Base-by-base conservation (phyloP, 2,329 filamentous ascomycete genomes). In the Penicillium sp. region DNA sequence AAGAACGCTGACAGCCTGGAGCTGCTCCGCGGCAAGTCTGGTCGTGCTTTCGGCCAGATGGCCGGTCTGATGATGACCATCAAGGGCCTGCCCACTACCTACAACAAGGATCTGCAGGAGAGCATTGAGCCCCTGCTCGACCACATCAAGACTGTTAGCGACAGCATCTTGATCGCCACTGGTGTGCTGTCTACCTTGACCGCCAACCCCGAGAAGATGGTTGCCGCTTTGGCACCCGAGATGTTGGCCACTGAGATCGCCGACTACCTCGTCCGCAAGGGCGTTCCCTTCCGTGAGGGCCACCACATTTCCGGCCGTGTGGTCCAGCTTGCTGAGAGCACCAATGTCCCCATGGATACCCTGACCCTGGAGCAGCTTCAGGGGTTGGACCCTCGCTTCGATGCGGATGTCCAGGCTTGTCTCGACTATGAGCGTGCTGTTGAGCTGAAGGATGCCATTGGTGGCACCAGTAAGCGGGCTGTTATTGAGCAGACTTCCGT, bases 61-160 rank as follows among this genome's bases (percentile, higher is more conserved):
- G 85, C 89, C 5, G 91, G 90, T 37, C 77, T 95, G 62, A 91
- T 91, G 83, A 88, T 87, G 78, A 90, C 87, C 37, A 75, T 88
- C 74, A 88, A 89, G 75, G 89, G 89, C 55, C 84, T 95, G 27
- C 90, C 91, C 2, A 89, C 85, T 44, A 92, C 89, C 3, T 96
- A 96, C 81, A 93, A 96, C 81, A 96, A 96, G 77, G 91, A 96
- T 74, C 77, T 96, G n/a, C 91, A 96, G 76, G 92, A 96, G 77
- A 88, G 86, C 57, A 88, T 91, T 60, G 89, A 96, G 80, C 88
- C 89, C n/a, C 86, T 96, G 77, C 84, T 96, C 49, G 91, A 96
- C 74, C 85, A 88, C 72, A 85, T 93, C 75, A 90, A 92, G 82
- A 93, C 91, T 6, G 83, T 95, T 60, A 84, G 83, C 55, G 89